phyloP scores from a whole-genome alignment of 2,329 filamentous ascomycete species.

The Rugonectria rugulosa region DNA sequence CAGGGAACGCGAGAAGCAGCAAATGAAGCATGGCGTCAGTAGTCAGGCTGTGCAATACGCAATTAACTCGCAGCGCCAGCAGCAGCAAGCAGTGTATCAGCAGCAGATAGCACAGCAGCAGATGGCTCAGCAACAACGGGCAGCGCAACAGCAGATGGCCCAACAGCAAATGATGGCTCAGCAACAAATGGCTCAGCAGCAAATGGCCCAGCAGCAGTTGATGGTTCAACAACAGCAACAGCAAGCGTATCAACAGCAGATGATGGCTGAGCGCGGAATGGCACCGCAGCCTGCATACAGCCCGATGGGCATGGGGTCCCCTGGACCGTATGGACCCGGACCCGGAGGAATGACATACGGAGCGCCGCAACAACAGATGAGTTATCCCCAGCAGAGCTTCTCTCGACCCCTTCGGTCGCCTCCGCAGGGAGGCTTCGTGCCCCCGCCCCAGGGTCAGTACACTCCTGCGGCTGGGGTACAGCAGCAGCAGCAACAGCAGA shows the following conservation, averaged over 20 bases:
- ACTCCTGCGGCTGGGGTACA: slow-evolving; percentile 27
- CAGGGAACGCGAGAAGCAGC: slow-evolving; percentile 77
- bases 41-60: slow-evolving; percentile 35
- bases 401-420: slow-evolving; percentile 44
- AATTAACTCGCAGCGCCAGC: slow-evolving; percentile 37
- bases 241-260: slow-evolving; percentile 38
- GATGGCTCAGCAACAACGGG: slow-evolving; percentile 51
- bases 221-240: slow-evolving; percentile 13
- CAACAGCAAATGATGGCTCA: slow-evolving; percentile 22
- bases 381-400: slow-evolving; percentile 38
- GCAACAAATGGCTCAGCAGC: slow-evolving; percentile 35
- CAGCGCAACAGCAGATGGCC: slow-evolving; percentile 41
- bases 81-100: slow-evolving; percentile 41
- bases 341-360: slow-evolving; percentile 33
- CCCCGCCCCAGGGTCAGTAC: slow-evolving; percentile 43
- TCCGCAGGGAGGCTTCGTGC: slow-evolving; percentile 39
- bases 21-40: slow-evolving; percentile 26
- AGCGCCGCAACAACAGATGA: slow-evolving; percentile 32
- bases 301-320: slow-evolving; percentile 33
- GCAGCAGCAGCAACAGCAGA: slow-evolving; percentile 27
- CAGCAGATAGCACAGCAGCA: slow-evolving; percentile 52
- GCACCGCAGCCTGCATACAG: slow-evolving; percentile 36
- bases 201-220: slow-evolving; percentile 36
- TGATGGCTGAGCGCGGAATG: slow-evolving; percentile 37
- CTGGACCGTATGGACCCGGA: slow-evolving; percentile 31